Evolutionary conservation across 2,329 filamentous ascomycete genomes (phyloP), one percentile per base, ranked within the genome.

Genomic region (Dendryphion nanum): DNA sequence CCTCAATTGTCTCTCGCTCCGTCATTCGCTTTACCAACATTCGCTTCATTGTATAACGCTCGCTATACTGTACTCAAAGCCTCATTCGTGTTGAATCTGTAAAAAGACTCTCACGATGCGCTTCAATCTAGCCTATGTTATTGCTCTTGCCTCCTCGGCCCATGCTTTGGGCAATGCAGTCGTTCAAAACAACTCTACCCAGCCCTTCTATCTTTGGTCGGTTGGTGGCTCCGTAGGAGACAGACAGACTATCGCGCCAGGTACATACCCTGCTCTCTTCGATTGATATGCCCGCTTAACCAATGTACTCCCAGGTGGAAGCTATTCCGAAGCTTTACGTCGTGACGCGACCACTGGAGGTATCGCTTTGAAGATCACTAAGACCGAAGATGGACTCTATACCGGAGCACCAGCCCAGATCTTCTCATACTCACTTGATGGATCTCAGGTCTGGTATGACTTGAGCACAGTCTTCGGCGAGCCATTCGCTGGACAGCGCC

Each of bases 361-460:
- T 14, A 50, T 58, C 20, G 52, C 57, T 10, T 48, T 60, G 26
- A 60, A 61, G 23, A 49, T 61, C 12, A 55, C 56, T 6, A 51
- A 45, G 21, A 41, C 38, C 3, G 29, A 41, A 16, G 40, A 54
- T 21, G 53, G 53, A 3, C 42, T 61, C 7, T 47, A 46, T 33
- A 40, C 37, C 12, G 48, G 45, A 14, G 50, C 41, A 20, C 48
- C 55, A 19, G 37, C 47, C 15, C 53, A 57, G 30, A 46, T 56
- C 8, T 53, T 58, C 29, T 43, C 49, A 3, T 59, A 61, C 34
- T 45, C 48, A 14, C 38, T 61, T 4, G 51, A 57, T 33, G 44
- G 41, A 5, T 44, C 35, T 4, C 37, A 47, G 28, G 51, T 54
- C 7, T 60, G 55, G 49, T 57, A 59, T 39, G 51, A 56, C 32